These are phyloP conservation scores for Priceomyces fermenticarens DNA, from an alignment of 805 yeast species.

Conservation along the genomic window DNA sequence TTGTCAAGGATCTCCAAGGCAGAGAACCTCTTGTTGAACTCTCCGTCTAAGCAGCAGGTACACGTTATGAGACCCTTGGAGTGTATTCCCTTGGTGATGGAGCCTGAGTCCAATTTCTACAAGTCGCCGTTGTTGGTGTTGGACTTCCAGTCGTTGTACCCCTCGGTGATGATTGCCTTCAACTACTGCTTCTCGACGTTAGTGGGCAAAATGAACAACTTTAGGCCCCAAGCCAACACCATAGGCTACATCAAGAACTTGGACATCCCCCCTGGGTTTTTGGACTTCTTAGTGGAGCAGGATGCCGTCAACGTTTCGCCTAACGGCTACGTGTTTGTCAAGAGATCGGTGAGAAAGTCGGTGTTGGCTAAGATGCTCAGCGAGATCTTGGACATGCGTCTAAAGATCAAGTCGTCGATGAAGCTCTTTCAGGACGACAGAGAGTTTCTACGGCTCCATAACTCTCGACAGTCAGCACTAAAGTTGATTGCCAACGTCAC, in stretches of 20 bases:
- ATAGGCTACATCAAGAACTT: constrained; percentile 53
- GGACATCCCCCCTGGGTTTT: constrained; percentile 51
- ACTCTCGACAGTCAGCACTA: constrained; percentile 80
- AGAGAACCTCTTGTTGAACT: constrained; percentile 67
- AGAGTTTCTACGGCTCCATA: constrained; percentile 53
- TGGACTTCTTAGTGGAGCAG: constrained; percentile 51
- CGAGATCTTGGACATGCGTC: constrained; percentile 77
- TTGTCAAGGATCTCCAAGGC: constrained; percentile 70
- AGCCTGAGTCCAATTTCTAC: constrained; percentile 80
- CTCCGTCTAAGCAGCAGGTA: constrained; percentile 81
- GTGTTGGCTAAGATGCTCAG: constrained; percentile 77
- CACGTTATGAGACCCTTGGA: constrained; percentile 82
- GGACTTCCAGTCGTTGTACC: constrained; percentile 92
- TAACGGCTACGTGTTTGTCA: constrained; percentile 79
- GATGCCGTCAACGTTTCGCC: constrained; percentile 66
- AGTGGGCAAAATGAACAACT: constrained; percentile 58
- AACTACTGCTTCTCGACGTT: constrained; percentile 82
- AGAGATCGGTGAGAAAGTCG: constrained; percentile 63
- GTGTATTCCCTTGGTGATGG: constrained; percentile 88
- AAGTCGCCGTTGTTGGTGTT: constrained; percentile 86
- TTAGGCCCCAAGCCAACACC: constrained; percentile 43
- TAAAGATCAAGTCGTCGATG: constrained; percentile 77
- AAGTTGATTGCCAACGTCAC: constrained; percentile 93
- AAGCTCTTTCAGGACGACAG: constrained; percentile 41
- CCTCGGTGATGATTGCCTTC: constrained; percentile 87